These are phyloP conservation scores for Aspergillus glaucus DNA, from an alignment of 2,329 filamentous ascomycete species.

Conservation along the genomic window DNA sequence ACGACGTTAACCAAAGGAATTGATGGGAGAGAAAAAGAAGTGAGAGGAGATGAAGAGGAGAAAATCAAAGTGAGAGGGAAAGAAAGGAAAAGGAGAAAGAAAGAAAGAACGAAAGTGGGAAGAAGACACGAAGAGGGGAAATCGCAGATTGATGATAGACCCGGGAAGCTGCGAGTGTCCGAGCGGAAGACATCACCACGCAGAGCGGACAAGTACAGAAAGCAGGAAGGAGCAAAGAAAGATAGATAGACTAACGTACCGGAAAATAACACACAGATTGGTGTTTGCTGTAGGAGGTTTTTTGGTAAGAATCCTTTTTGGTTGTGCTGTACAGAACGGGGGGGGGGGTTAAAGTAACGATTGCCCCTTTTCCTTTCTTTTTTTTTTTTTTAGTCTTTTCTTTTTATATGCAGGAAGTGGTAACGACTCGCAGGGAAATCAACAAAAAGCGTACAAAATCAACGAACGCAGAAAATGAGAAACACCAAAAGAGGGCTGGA, in stretches of 20 bases:
- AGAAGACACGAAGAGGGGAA: conserved; percentile 8
- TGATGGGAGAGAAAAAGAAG: not conserved
- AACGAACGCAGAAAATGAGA: not conserved
- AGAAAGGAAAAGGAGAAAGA: conserved; percentile 1
- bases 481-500: not conserved
- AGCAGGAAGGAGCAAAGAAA: conserved; percentile 1
- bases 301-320: not conserved
- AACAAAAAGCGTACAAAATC: not conserved
- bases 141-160: conserved; percentile 3
- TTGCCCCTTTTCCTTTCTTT: not conserved
- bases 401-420: conserved; percentile 1
- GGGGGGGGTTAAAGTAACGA: not conserved
- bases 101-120: conserved; percentile 3
- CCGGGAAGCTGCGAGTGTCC: conserved; percentile 18
- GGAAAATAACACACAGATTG: not conserved
- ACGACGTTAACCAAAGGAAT: no score
- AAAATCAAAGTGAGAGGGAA: conserved; percentile 1
- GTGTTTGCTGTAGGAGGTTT: not conserved
- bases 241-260: not conserved
- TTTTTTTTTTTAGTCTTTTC: not conserved
- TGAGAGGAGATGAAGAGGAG: not conserved
- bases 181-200: conserved; percentile 8
- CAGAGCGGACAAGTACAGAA: conserved; percentile 7
- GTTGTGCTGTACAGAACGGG: not conserved
- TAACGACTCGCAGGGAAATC: not conserved